These are phyloP conservation scores for Pichia sp. DNA, from an alignment of 1,139 yeast species.

Conservation along the genomic window DNA sequence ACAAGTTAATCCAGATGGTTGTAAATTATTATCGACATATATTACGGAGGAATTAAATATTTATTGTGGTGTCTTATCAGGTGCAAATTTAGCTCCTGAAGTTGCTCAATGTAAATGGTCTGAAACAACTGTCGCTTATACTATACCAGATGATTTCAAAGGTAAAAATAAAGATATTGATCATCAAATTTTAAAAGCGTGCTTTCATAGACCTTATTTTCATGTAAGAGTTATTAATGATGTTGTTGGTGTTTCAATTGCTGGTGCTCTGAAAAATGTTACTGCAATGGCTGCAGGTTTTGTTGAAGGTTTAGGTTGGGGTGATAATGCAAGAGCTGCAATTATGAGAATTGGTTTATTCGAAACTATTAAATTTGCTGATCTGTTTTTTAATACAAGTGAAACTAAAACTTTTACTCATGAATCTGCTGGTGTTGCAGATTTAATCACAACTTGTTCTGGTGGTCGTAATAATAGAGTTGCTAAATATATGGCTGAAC, in stretches of 20 bases:
- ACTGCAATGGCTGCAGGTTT: slow-evolving; percentile 92
- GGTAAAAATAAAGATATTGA: slow-evolving; percentile 75
- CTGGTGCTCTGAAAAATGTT: slow-evolving; percentile 93
- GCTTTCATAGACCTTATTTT: slow-evolving; percentile 94
- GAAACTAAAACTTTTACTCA: slow-evolving; percentile 75
- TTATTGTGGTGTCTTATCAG: slow-evolving; percentile 89
- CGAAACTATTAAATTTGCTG: slow-evolving; percentile 83
- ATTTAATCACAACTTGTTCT: slow-evolving; percentile 89
- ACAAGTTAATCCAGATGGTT: slow-evolving; percentile 74
- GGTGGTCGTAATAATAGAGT: slow-evolving; percentile 95
- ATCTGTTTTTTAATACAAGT: slow-evolving; percentile 64
- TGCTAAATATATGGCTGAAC: slow-evolving; percentile 69
- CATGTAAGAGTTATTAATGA: slow-evolving; percentile 86
- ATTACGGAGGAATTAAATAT: slow-evolving; percentile 73
- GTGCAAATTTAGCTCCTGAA: slow-evolving; percentile 93
- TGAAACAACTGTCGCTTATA: slow-evolving; percentile 91
- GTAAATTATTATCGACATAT: slow-evolving; percentile 68
- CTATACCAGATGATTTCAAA: slow-evolving; percentile 58
- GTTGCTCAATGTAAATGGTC: slow-evolving; percentile 92
- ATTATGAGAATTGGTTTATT: slow-evolving; percentile 88
- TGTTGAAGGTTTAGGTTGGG: slow-evolving; percentile 96
- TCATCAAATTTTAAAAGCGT: slow-evolving; percentile 55
- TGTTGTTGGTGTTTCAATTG: slow-evolving; percentile 88
- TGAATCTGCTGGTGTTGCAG: slow-evolving; percentile 96
- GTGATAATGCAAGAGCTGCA: slow-evolving; percentile 95